Percentiles rank a stretch among this genome's conserved stretches.
Conservation (phyloP, 179 eudicot genomes). For the Silene coronaria region DNA sequence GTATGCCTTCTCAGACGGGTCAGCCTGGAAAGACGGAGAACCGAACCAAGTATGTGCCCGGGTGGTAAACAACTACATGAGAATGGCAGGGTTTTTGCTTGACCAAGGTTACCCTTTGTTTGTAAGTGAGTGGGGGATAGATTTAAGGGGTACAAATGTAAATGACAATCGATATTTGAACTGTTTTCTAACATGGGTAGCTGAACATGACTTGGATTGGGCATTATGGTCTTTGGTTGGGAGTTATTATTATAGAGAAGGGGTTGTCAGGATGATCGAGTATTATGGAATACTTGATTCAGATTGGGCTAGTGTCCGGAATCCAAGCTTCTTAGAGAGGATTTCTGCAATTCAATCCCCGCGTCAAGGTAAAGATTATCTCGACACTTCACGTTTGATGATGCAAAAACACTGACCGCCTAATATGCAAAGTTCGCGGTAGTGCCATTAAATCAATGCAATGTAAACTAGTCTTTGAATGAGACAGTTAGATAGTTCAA, state of each 20-base stretch:
- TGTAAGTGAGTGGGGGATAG: constrained; percentile 77
- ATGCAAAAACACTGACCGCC: not conserved
- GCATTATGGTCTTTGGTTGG: constrained; percentile 75
- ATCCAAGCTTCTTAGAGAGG: constrained; percentile 47
- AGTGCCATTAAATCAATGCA: not conserved
- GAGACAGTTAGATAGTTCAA: too few relatives aligned
- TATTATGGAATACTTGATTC: constrained; percentile 49
- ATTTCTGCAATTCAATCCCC: constrained; percentile 61
- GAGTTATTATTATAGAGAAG: constrained; percentile 66
- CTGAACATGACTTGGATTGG: constrained; percentile 72
- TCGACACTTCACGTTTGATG: not conserved
- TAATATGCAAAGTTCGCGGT: too few relatives aligned
- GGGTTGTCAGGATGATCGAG: constrained; percentile 48
- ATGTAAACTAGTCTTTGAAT: not conserved
- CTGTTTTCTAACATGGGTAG: constrained; percentile 67
- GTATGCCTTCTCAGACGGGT: constrained; percentile 53
- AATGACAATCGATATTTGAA: constrained; percentile 69
- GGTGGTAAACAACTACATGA: constrained; percentile 29
- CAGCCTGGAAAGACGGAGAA: constrained; percentile 50
- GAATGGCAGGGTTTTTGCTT: constrained; percentile 44
- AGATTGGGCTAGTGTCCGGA: constrained; percentile 52
- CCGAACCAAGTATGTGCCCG: constrained; percentile 59
- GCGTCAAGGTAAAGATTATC: constrained; percentile 49
- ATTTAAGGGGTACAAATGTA: constrained; percentile 51
- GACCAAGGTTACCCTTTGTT: constrained; percentile 75